Evolutionary conservation across 768 basidiomycete species (phyloP), one percentile per base, ranked within the genome.

Genomic region (Gautieria morchelliformis): DNA sequence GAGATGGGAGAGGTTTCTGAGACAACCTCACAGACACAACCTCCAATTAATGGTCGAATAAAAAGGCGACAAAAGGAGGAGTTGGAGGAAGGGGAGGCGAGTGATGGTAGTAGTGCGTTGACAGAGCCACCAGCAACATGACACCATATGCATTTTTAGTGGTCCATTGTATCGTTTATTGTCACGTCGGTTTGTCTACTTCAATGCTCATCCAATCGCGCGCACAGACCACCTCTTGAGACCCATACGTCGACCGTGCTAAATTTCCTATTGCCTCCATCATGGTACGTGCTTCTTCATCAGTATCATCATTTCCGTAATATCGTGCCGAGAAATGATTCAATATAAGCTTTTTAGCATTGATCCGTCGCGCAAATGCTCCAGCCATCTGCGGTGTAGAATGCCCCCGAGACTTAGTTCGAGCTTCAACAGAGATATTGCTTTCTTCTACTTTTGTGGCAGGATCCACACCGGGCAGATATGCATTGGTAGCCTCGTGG

Each of bases 1-100:
- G 89, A 92, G 69, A 92, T 92, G 89, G 89, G 89, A n/a, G 89
- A 92, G 66, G 79, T 92, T 3, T 84, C 87, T 59, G 89, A 92
- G 65, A 80, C 81, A 53, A 80, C 81, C 3, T 80, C 75, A 59
- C 78, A 71, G 15, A 44, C 33, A 15, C 35, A 39, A 9, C 41
- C 60, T 22, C 35, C 33, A 53, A 61, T 62, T 37, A 74, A 81
- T 62, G 69, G 67, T 27, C 69, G 66, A 51, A 56, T 44, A 58
- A 83, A 80, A 68, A 82, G 74, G 68, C 84, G 79, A 60, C 55
- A 66, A 41, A 72, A 79, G 53, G 88, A 91, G 63, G 89, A 92
- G 51, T 69, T 89, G 60, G 89, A 92, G 66, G 89, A 92, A 71
- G 89, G 89, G 24, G 89, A 92, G 69, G 88, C 89, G 37, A 89